Evolutionary conservation across 73 alveolate genomes (phyloP), one percentile per base, ranked within the genome.

Genomic region (Stentor coeruleus): DNA sequence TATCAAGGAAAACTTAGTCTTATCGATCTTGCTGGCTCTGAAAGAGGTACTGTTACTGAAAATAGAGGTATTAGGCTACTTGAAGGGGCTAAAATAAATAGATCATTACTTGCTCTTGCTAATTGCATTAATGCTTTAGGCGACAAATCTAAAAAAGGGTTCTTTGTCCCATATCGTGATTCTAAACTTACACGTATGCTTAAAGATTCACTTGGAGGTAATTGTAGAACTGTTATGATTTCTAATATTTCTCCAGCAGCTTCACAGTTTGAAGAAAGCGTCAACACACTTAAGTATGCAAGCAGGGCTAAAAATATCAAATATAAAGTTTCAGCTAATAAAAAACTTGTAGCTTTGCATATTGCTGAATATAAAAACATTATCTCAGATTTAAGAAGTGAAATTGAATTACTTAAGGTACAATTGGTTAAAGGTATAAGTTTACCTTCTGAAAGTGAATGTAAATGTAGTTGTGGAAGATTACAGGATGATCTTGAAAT

Each of bases 41-140:
- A 95, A 88, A 84, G 98, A 74, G 99, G 97, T 2, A 92, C 94
- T 14, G 84, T 91, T 90, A 95, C 96, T 74, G 91, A 87, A 76
- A 82, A 89, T 31, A 88, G 93, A 86, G 99, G 99, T 28, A 82
- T 93, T 42, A 84, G 99, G 76, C 81, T 95, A 41, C 94, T 94
- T 84, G 99, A 95, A 91, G 99, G 99, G 26, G 96, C 98, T 2
- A 95, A 93, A 85, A 95, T 95, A 38, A 95, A 95, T 88, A 88
- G 90, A 84, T 91, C 97, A 49, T 83, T 95, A 66, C 89, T 93
- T 39, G 92, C 97, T 2, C 85, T 95, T 38, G 96, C 97, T 20
- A 95, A 94, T 88, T 90, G 97, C 80, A 95, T 95, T n/a, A 93
- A 92, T 77, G 95, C 95, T 58, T 83, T 95, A 40, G 94, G 98